phyloP scores from a whole-genome alignment of 345 rosid genomes.

The Nasturtium officinale region DNA sequence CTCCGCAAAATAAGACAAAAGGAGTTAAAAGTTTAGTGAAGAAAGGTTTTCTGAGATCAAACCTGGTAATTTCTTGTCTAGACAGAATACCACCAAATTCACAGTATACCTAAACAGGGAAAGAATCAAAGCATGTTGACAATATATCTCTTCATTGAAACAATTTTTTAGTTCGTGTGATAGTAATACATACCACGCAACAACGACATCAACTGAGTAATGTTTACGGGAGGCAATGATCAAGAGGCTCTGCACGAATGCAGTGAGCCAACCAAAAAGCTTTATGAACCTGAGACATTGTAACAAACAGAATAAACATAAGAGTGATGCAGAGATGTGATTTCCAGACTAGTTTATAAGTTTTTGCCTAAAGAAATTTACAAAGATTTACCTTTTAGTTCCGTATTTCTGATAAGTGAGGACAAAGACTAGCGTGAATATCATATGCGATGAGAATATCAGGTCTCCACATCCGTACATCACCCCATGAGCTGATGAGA shows the following conservation, averaged over 20 bases:
- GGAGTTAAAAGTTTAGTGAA: constrained; percentile 1
- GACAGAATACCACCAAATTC: constrained; percentile 82
- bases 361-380: neutral
- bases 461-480: constrained; percentile 96
- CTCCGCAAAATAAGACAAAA: neutral
- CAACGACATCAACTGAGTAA: constrained; percentile 93
- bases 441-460: constrained; percentile 99
- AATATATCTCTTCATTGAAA: neutral
- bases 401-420: constrained; percentile 96
- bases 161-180: neutral
- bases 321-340: constrained; percentile 6
- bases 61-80: constrained; percentile 99
- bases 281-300: constrained; percentile 71
- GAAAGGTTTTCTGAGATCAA: constrained; percentile 25
- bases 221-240: constrained; percentile 97
- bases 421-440: constrained; percentile 91
- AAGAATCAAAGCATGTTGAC: constrained; percentile 19
- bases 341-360: constrained; percentile 8
- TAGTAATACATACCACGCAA: constrained; percentile 72
- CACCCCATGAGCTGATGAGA: constrained; percentile 80
- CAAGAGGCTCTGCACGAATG: constrained; percentile 84
- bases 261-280: constrained; percentile 81
- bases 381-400: constrained; percentile 63
- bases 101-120: constrained; percentile 78
- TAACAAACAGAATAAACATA: constrained; percentile 9